Evolutionary conservation across 768 basidiomycete genomes (phyloP), one percentile per base, ranked within the genome.

Genomic region (Galerina sulciceps): DNA sequence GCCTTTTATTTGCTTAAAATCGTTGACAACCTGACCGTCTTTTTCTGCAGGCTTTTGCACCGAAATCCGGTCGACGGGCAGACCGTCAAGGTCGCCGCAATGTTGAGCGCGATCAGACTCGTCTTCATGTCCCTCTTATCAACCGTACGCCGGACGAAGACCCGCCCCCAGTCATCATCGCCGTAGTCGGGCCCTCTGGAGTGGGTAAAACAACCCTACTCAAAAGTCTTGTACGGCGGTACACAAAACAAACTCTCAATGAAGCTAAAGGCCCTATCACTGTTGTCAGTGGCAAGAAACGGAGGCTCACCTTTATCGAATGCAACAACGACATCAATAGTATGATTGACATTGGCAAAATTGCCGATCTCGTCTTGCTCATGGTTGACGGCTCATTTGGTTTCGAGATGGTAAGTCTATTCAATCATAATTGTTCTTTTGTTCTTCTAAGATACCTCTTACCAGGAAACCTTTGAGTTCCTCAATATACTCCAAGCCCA

Each of bases 331-430:
- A 99, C 77, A 81, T 99, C 65, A 95, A 95, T 73, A 94, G 94
- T 51, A 98, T 99, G 96, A 93, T 99, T 64, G 97, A 99, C 81
- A 82, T 98, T 67, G 96, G 89, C 55, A 99, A 99, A 76, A 86
- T 99, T 57, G 97, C 93, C 8, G 97, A 99, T 75, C 82, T 99
- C 57, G 92, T 99, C 4, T 81, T 99, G 44, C 86, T 99, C 62
- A 96, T 99, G 94, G 89, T 99, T 63, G 97, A 99, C 69, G 96
- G 91, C 3, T 95, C 93, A 23, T 99, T 95, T 73, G 97, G 97
- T 4, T 96, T 99, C 65, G 97, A 99, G 76, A 99, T 99, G 97
- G 96, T 94, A 64, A 61, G 86, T 68, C 1, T 36, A 14, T 44
- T 38, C 26, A 11, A 45, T 35, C 4, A n/a, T 48, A 26, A 0